Evolutionary conservation across 768 basidiomycete genomes (phyloP).

Genomic region (Leucocoprinus birnbaumii): DNA sequence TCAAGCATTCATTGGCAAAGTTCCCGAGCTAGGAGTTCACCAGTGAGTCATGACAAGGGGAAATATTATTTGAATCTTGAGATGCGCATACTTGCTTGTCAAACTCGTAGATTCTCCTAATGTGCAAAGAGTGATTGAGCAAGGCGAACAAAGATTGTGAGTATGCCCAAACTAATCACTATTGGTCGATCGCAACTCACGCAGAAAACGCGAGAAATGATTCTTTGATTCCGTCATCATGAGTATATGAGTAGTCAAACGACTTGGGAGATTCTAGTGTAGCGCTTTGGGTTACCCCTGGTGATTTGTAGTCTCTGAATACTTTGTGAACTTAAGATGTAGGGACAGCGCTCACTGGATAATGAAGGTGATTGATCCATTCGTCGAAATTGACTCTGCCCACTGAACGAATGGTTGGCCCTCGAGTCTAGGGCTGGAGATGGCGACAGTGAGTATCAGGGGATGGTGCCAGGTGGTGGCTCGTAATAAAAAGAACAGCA

Average conservation of each 20-base stretch:
- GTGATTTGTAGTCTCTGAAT: background rate
- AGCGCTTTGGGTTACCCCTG: background rate
- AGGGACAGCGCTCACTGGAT: background rate
- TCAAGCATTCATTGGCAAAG: background rate
- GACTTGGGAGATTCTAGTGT: background rate
- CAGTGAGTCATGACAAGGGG: background rate
- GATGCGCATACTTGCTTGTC: background rate
- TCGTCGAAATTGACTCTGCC: no score
- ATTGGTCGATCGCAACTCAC: background rate
- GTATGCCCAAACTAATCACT: no score
- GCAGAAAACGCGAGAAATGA: constrained; percentile 4
- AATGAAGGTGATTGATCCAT: no score
- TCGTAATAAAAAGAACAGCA: no score
- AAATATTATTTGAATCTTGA: background rate
- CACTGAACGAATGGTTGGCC: no score
- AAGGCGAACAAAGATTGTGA: no score
- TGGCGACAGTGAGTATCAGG: no score
- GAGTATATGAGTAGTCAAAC: constrained; percentile 1
- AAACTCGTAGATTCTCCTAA: constrained; percentile 1
- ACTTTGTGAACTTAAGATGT: background rate
- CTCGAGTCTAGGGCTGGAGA: no score
- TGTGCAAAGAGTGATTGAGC: background rate
- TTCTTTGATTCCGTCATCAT: constrained; percentile 4
- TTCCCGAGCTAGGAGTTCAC: background rate
- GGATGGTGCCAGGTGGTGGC: no score